Evolutionary conservation across 768 basidiomycete species (phyloP), one percentile per base, ranked within the genome.

Genomic region (Galerina marginata): DNA sequence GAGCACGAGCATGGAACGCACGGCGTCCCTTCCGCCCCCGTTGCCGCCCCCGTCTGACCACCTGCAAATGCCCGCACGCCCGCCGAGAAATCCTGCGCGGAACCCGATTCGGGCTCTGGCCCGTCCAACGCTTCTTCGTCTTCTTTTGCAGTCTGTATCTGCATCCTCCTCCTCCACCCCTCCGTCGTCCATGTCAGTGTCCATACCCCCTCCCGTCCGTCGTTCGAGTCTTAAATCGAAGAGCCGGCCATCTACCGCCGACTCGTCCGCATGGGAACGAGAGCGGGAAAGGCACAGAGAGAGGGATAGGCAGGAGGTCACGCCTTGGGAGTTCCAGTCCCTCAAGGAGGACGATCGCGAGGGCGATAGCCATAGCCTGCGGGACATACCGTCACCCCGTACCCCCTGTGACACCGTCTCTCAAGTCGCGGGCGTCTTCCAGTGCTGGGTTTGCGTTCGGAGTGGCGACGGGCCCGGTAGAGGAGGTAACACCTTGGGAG

Each of bases 51-150:
- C 37, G 7, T 56, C 58, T 38, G 69, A 59, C 59, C 49, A 64
- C 42, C 55, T 42, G 47, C 67, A 60, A 58, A 39, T 45, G 56
- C 73, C 73, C 16, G 66, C 69, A 12, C 71, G 71, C 20, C 76
- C 74, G 5, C 71, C 74, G 11, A 74, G 72, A 25, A 77, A 75
- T 59, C 75, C 75, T 26, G 72, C 74, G 25, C 72, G 72, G 33
- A 50, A 45, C 1, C 54, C 54, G 4, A n/a, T 37, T 29, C 49
- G 2, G 14, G 39, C 4, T 25, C 51, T 1, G 11, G 39, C 10
- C 25, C 15, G 6, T 53, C 51, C 12, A 42, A 25, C 39, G 39
- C 51, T 9, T 40, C 39, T 14, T 42, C 51, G 9, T 53, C 51
- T 7, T 33, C 29, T 4, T 33, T 33, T 7, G 29, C 26, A 38